Conservation (phyloP, 164 flowering plant genomes). For the Annona cherimola region DNA sequence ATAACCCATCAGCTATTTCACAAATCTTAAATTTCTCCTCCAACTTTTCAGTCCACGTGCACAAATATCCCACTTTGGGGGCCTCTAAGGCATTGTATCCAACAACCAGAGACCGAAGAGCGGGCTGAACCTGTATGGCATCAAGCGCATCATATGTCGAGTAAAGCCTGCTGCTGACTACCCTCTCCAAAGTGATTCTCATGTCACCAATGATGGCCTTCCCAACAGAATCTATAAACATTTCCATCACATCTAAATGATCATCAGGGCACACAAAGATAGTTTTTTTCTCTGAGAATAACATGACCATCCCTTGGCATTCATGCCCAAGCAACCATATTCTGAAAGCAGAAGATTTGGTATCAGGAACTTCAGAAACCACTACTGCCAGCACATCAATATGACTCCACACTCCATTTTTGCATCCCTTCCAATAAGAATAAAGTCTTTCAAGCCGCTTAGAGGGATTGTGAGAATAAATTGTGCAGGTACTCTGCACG, state of each 20-base stretch:
- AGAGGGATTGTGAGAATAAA: constrained; percentile 37
- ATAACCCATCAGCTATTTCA: constrained; percentile 61
- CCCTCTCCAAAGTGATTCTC: constrained; percentile 62
- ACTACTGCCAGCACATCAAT: constrained; percentile 51
- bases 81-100: constrained; percentile 64
- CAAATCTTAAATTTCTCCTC: constrained; percentile 34
- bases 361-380: constrained; percentile 69
- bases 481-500: constrained; percentile 17
- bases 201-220: constrained; percentile 46
- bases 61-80: constrained; percentile 72
- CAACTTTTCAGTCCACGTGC: constrained; percentile 56
- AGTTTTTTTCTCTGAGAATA: constrained; percentile 53
- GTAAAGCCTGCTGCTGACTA: constrained; percentile 48
- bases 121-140: constrained; percentile 25
- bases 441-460: constrained; percentile 50
- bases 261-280: constrained; percentile 68
- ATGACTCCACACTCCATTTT: constrained; percentile 45
- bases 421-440: constrained; percentile 51
- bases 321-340: constrained; percentile 79
- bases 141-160: constrained; percentile 39
- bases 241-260: constrained; percentile 61
- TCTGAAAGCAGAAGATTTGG: constrained; percentile 70
- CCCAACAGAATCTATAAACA: constrained; percentile 41
- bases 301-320: constrained; percentile 81
- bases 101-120: constrained; percentile 25